Conservation (phyloP, 2,329 filamentous ascomycete genomes). For the Xylogone sp. region DNA sequence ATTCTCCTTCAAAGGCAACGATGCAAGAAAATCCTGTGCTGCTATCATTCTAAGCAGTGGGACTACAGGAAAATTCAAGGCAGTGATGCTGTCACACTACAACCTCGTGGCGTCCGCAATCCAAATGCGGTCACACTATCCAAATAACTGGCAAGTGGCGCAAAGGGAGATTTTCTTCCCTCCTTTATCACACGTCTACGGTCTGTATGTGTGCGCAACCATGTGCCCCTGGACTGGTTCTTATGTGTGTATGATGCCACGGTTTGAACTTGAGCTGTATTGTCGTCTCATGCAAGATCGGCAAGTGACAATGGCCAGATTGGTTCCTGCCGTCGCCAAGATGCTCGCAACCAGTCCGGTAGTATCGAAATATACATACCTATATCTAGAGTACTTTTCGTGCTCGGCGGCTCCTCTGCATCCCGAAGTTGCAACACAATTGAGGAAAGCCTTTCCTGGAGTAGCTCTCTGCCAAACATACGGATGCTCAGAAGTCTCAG, state of each 20-base stretch:
- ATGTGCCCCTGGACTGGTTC: not conserved
- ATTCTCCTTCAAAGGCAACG: not conserved
- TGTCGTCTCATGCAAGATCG: too few relatives aligned
- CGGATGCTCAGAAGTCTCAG: not conserved
- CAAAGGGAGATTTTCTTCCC: too few relatives aligned
- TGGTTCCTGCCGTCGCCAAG: not conserved
- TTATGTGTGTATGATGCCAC: not conserved
- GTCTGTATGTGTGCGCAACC: not conserved
- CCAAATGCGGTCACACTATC: too few relatives aligned
- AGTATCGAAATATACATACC: too few relatives aligned
- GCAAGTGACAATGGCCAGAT: too few relatives aligned
- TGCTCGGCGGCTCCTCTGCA: not conserved
- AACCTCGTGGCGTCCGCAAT: not conserved
- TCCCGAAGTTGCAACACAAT: too few relatives aligned
- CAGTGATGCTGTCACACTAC: slow-evolving; percentile 6
- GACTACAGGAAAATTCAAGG: slow-evolving; percentile 12
- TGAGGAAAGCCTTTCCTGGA: too few relatives aligned
- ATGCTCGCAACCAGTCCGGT: not conserved
- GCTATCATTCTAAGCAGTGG: slow-evolving; percentile 9
- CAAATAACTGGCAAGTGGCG: too few relatives aligned
- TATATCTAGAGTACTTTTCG: not conserved
- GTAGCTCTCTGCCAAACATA: too few relatives aligned
- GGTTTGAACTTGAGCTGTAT: too few relatives aligned
- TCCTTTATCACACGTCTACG: not conserved
- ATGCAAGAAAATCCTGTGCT: not conserved